Base-by-base conservation (phyloP, 371 early-diverging fungal genomes). In the Zopfochytrium polystomum region DNA sequence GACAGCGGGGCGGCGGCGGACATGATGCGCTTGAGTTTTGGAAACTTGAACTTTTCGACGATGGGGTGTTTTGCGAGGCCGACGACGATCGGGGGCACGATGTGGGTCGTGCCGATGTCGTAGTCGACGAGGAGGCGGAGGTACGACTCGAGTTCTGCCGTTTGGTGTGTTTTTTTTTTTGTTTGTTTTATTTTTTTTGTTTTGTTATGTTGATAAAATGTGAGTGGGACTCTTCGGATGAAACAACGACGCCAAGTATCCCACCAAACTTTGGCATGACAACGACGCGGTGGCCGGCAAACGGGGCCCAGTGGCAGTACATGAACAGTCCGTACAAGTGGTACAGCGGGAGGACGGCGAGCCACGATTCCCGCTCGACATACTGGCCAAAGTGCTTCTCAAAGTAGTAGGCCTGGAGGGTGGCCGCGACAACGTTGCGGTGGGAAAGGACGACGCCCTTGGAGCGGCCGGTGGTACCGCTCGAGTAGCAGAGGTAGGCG, bases 1-100 rank as follows among this genome's bases (percentile, higher is more conserved):
- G 84, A 73, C 2, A 95, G 72, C 7, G 93, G 93, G 2, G 95
- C 93, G 18, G 92, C 96, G 34, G 89, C 93, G 52, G 85, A 85
- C n/a, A 82, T 63, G 7, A 90, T 56, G 30, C 68, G 66, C 20
- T 79, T 58, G 15, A 93, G 65, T 18, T 84, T 78, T 0, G 82
- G 72, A 31, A 92, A 60, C 58, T 90, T 80, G 62, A 80, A 88
- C 11, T 86, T 67, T 15, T 75, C 72, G 11, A 89, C 88, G 33
- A 65, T 56, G 20, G 72, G 73, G 38, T 61, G 55, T 46, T 71
- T 75, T 11, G 74, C 75, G 44, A 76, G 53, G 7, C 75, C 87
- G 26, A 72, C 77, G 33, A 84, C 78, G 52, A 92, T 85, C 0
- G 91, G 90, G 20, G 92, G 91, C 0, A 88, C 90, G 52, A 91